phyloP scores from a whole-genome alignment of 2,329 filamentous ascomycete genomes.

The Pyricularia sp. region DNA sequence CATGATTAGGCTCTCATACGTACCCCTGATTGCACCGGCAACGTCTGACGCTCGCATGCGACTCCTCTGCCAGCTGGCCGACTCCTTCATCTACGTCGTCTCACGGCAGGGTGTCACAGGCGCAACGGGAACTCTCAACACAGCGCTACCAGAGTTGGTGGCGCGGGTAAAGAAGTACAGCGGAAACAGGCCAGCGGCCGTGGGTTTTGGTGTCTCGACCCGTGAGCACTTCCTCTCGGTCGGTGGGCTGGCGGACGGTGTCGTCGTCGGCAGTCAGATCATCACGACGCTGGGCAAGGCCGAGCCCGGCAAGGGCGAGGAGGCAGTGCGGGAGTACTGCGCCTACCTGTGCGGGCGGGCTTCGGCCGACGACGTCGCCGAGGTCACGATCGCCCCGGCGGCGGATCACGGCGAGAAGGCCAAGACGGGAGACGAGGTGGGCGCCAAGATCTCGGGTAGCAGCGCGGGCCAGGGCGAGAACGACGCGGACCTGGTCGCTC shows the following conservation, averaged over 20 bases:
- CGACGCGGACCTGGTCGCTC: constrained; percentile 56
- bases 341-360: constrained; percentile 47
- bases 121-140: constrained; percentile 69
- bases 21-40: constrained; percentile 89
- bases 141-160: constrained; percentile 68
- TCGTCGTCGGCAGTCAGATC: constrained; percentile 94
- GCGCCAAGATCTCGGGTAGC: constrained; percentile 46
- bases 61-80: constrained; percentile 87
- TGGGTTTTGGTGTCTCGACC: constrained; percentile 94
- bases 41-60: constrained; percentile 92
- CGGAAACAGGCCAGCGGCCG: constrained; percentile 76
- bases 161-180: constrained; percentile 84
- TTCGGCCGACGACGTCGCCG: constrained; percentile 8
- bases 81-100: constrained; percentile 98
- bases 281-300: constrained; percentile 67
- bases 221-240: constrained; percentile 85
- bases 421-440: constrained; percentile 33
- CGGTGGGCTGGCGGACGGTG: constrained; percentile 73
- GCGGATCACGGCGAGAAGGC: constrained; percentile 53
- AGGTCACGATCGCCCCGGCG: constrained; percentile 24
- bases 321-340: constrained; percentile 78
- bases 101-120: constrained; percentile 95
- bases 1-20: constrained; percentile 62
- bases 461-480: constrained; percentile 35
- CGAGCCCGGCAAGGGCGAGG: constrained; percentile 37